Evolutionary conservation across 2,329 filamentous ascomycete species (phyloP), one percentile per base, ranked within the genome.

Genomic region (Colletotrichum plurivorum): DNA sequence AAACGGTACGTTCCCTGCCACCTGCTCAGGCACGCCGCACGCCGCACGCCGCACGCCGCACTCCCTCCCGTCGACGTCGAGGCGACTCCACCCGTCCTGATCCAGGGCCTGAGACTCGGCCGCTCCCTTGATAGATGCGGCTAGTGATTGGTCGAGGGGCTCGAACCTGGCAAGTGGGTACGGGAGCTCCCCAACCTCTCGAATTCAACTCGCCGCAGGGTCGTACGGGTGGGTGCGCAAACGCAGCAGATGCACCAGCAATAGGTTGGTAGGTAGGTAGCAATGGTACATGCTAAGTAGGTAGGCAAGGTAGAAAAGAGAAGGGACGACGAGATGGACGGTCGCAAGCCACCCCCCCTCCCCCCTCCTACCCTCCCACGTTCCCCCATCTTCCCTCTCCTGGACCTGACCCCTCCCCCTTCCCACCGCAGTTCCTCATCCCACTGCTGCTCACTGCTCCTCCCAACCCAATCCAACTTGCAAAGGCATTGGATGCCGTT

Each of bases 141-240:
- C 36, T 13, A 5, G 5, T 67, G 66, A 71, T 71, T 71, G 69
- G 69, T 4, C 13, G 36, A 10, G 3, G 18, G 13, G 20, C 56
- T 71, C 61, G 51, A 62, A 59, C 62, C 58, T 69, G 49, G 69
- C 53, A 68, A 69, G 61, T 70, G 65, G 66, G 51, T 39, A 62
- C 22, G 52, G 62, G 65, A 59, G 67, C 58, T 68, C 67, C 76
- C 78, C 78, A 80, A 73, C 78, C 78, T 78, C 78, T 80, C 75
- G 71, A 76, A 76, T 80, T 78, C 72, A 51, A 67, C 57, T 67
- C 56, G 67, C 27, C 49, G 45, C 54, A 54, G 22, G 41, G 66
- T 59, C 18, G 65, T 31, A 58, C 65, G 61, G 61, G 46, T 56
- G 63, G 57, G 63, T 48, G 63, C 55, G 60, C 53, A 63, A 31